phyloP scores from a whole-genome alignment of 768 basidiomycete genomes.

The Hygrocybe coccinea region DNA sequence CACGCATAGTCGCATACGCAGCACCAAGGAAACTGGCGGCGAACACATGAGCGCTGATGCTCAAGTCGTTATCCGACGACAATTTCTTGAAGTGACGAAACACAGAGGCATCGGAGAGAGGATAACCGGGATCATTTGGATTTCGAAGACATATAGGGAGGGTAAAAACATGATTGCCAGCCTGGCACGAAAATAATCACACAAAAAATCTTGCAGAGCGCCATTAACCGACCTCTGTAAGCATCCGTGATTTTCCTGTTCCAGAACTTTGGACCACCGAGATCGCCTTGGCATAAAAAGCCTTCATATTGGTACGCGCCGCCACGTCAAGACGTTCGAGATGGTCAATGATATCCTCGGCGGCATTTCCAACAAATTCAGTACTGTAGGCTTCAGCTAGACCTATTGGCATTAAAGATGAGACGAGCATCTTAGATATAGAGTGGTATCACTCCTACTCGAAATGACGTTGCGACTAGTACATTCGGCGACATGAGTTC shows the following conservation, averaged over 20 bases:
- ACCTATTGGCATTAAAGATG: neutral
- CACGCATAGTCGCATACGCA: conserved; percentile 10
- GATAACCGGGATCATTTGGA: conserved; percentile 8
- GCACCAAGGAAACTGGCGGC: conserved; percentile 14
- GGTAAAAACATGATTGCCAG: conserved; percentile 12
- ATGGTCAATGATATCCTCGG: neutral
- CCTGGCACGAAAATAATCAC: conserved; percentile 5
- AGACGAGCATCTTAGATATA: too few species aligned
- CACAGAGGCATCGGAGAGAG: conserved; percentile 8
- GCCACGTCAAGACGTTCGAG: neutral
- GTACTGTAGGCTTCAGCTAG: neutral
- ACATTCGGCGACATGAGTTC: too few species aligned
- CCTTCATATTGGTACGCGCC: neutral
- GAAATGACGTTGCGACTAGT: too few species aligned
- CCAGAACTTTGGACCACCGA: conserved; percentile 19
- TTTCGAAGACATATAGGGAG: conserved; percentile 17
- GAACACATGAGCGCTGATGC: neutral
- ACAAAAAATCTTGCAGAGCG: neutral
- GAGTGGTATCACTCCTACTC: too few species aligned
- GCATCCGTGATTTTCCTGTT: conserved; percentile 17
- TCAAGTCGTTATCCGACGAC: conserved; percentile 5
- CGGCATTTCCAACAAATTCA: neutral
- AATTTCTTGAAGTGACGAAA: conserved; percentile 7
- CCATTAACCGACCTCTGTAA: conserved; percentile 13
- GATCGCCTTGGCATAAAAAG: conserved; percentile 10